Evolutionary conservation across 805 yeast species (phyloP).

Genomic region (Babjeviella inositovora): DNA sequence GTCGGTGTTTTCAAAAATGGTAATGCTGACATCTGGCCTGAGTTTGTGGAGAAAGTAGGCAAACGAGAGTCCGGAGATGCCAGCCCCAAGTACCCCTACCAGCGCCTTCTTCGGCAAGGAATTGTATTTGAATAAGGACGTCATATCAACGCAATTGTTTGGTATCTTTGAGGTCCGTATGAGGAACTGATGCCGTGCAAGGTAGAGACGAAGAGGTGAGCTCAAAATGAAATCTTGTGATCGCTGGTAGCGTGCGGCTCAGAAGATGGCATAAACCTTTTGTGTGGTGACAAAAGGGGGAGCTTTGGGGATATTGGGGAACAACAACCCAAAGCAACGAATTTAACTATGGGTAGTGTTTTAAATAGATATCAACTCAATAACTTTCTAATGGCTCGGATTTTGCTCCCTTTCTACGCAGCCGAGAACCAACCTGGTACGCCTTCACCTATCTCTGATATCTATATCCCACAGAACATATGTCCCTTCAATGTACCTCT

Average conservation of each 20-base stretch:
- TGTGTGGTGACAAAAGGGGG: conserved; percentile 1
- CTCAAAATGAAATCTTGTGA: conserved; percentile 1
- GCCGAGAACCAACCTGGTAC: too few relatives aligned
- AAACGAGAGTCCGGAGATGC: conserved; percentile 72
- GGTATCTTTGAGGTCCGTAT: not conserved
- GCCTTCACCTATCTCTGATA: too few relatives aligned
- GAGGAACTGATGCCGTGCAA: conserved; percentile 1
- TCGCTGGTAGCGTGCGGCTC: conserved; percentile 2
- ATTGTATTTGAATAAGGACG: conserved; percentile 4
- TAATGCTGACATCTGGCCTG: conserved; percentile 64
- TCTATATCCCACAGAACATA: too few relatives aligned
- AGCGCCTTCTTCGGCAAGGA: conserved; percentile 11
- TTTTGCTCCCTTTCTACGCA: too few relatives aligned
- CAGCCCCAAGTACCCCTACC: conserved; percentile 75
- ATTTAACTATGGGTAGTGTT: too few relatives aligned
- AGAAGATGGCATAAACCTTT: conserved; percentile 2
- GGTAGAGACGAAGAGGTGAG: conserved; percentile 4
- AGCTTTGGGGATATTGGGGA: conserved; percentile 1
- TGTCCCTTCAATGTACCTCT: too few relatives aligned
- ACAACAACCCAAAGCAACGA: conserved; percentile 1
- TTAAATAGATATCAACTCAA: too few relatives aligned
- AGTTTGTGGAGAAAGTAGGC: conserved; percentile 50
- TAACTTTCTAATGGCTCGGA: too few relatives aligned
- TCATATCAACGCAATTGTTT: not conserved
- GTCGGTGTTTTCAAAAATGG: conserved; percentile 36